Conservation (phyloP, 208 protist species). For the Leptomonas pyrrhocoris region DNA sequence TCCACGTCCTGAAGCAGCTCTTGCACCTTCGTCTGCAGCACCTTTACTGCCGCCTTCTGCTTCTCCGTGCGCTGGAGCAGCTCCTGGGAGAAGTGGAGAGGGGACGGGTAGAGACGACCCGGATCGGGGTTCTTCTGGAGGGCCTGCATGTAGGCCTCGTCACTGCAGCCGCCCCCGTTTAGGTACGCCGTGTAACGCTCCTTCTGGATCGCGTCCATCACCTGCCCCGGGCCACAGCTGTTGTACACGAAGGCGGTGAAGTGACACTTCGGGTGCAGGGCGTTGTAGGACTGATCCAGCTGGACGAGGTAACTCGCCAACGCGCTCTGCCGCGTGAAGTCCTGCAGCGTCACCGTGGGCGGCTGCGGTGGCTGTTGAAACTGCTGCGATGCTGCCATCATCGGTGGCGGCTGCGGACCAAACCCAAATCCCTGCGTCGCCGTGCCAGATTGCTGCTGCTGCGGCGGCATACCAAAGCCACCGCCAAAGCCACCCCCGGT, state of each 20-base stretch:
- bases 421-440: background rate
- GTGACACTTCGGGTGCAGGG: conserved; percentile 60
- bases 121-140: conserved; percentile 62
- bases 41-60: conserved; percentile 52
- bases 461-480: conserved; percentile 20
- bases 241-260: conserved; percentile 87
- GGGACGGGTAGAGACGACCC: conserved; percentile 53
- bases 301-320: conserved; percentile 65
- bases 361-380: conserved; percentile 2
- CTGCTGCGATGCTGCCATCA: conserved; percentile 17
- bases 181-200: conserved; percentile 65
- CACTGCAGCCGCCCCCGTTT: conserved; percentile 56
- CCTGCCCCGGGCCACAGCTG: conserved; percentile 54
- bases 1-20: conserved; percentile 44
- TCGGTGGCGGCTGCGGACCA: background rate
- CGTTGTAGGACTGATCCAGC: conserved; percentile 73
- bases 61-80: conserved; percentile 55
- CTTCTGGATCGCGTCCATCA: conserved; percentile 53
- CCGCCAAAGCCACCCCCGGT: conserved; percentile 1
- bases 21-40: conserved; percentile 42
- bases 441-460: conserved; percentile 20
- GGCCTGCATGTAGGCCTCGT: conserved; percentile 59
- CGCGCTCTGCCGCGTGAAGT: conserved; percentile 56
- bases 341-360: conserved; percentile 37
- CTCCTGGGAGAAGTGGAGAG: conserved; percentile 77